Base-by-base conservation (phyloP, 129 eudicot genomes). In the Flaveria sonorensis region DNA sequence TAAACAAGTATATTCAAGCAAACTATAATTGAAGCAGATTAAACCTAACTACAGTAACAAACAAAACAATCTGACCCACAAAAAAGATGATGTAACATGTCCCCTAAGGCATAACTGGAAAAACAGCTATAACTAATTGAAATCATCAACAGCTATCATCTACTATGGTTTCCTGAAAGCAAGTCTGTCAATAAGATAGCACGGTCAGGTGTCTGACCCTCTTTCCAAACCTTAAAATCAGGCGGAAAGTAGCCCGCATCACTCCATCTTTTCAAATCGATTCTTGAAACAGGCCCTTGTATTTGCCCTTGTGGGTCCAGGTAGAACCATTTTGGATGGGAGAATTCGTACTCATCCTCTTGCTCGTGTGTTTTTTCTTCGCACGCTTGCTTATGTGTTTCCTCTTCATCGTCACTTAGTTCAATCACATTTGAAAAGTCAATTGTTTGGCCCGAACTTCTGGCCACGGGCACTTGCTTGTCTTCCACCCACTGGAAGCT, bases 241-340 rank as follows among this genome's bases (percentile, higher is more conserved):
- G 89, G 73, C 24, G 9, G 23, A 20, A 93, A 93, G 81, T 85
- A 93, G 79, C 73, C 52, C 2, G 77, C 69, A 32, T 85, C 88
- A 3, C 67, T 82, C 98, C 98, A 93, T n/a, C 61, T 45, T 51
- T 86, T 85, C 74, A 93, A 66, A 10, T 77, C 69, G 3, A 8
- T 10, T 77, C 89, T 71, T 15, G 96, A 69, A 81, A 93, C 83
- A 8, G 98, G 97, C 12, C 98, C 98, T 77, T 89, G 97, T 32
- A 15, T n/a, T 2, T 24, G 40, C 68, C 87, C 85, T 60, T 69
- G 92, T 0, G 97, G 98, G 73, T 93, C 97, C 40, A 39, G 0
- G 66, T 93, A 93, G 75, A 82, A 70, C 98, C 98, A 93, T 50
- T 81, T 68, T 30, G 40, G 48, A 68, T 16, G 2, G 0, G 63